Percentiles rank a stretch among this genome's conserved stretches.
phyloP scores from a whole-genome alignment of 371 early-diverging fungal species.

The Rhizopus sp. region DNA sequence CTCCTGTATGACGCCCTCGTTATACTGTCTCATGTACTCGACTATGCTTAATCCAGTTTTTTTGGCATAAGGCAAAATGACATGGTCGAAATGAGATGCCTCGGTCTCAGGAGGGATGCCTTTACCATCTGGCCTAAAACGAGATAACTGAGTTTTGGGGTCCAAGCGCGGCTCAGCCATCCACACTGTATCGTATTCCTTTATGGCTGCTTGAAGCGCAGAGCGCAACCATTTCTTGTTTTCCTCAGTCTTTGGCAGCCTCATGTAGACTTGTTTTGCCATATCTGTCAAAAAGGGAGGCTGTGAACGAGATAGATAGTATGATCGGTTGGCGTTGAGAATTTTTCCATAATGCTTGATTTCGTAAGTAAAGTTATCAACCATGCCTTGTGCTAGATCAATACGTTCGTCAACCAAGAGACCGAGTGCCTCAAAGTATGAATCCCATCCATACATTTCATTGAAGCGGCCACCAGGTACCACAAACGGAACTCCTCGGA shows the following conservation, averaged over 20 bases:
- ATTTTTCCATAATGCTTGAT: slow-evolving; percentile 96
- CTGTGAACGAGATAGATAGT: slow-evolving; percentile 92
- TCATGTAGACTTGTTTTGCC: slow-evolving; percentile 71
- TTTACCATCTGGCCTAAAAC: slow-evolving; percentile 81
- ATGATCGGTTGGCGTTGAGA: slow-evolving; percentile 92
- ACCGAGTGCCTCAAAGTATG: slow-evolving; percentile 89
- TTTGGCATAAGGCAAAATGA: slow-evolving; percentile 79
- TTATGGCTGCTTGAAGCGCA: slow-evolving; percentile 73
- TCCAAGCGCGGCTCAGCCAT: slow-evolving; percentile 77
- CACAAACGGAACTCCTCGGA: slow-evolving; percentile 84
- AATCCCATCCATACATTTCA: slow-evolving; percentile 98
- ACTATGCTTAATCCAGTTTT: slow-evolving; percentile 61
- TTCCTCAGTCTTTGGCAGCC: slow-evolving; percentile 40
- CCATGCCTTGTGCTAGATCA: slow-evolving; percentile 88
- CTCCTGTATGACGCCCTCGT: slow-evolving; percentile 57
- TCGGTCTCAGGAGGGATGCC: slow-evolving; percentile 97
- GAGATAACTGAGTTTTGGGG: slow-evolving; percentile 66
- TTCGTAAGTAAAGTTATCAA: slow-evolving; percentile 91
- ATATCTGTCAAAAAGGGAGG: slow-evolving; percentile 96
- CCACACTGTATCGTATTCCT: slow-evolving; percentile 91
- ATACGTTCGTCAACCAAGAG: slow-evolving; percentile 76
- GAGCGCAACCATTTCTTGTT: slow-evolving; percentile 71
- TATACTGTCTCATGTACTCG: slow-evolving; percentile 68
- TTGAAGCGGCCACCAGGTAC: slow-evolving; percentile 97
- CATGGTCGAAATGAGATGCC: slow-evolving; percentile 85